A percentile compares a stretch with the other conserved stretches of the same genome.
Evolutionary conservation across 2,329 filamentous ascomycete genomes (phyloP).

Genomic region (Trichoderma polysporum): DNA sequence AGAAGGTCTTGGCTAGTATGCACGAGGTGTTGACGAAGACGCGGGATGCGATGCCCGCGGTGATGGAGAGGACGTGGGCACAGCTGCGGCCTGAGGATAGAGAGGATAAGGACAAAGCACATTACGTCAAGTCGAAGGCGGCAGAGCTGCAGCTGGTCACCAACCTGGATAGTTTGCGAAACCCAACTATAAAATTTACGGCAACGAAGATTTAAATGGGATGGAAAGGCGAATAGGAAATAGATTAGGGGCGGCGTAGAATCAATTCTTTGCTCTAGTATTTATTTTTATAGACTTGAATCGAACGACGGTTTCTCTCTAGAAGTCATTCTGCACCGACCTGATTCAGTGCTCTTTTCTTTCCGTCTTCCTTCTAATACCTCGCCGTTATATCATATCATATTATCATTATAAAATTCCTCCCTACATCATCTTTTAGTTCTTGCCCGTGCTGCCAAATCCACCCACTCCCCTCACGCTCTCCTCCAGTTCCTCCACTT

Average conservation of each 20-base stretch:
- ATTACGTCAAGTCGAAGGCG: slow-evolving; percentile 75
- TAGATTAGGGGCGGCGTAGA: not conserved
- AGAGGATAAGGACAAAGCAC: slow-evolving; percentile 54
- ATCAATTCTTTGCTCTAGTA: not conserved
- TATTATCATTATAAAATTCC: not conserved
- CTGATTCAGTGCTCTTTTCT: not conserved
- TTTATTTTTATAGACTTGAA: slow-evolving; percentile 6
- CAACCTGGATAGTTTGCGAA: slow-evolving; percentile 66
- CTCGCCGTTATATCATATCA: not conserved
- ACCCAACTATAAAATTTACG: slow-evolving; percentile 64
- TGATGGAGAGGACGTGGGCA: slow-evolving; percentile 46
- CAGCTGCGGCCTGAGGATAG: slow-evolving; percentile 46
- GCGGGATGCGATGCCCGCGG: slow-evolving; percentile 59
- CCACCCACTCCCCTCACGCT: slow-evolving; percentile 88
- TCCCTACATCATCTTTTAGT: slow-evolving; percentile 15
- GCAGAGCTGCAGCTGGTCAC: slow-evolving; percentile 82
- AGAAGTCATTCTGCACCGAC: not conserved
- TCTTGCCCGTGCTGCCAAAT: slow-evolving; percentile 78
- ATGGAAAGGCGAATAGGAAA: not conserved
- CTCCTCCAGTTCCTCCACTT: slow-evolving; percentile 84
- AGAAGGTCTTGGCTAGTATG: slow-evolving; percentile 91
- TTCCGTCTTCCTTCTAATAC: not conserved
- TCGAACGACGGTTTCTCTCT: not conserved
- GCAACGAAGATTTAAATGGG: slow-evolving; percentile 49
- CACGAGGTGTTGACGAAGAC: slow-evolving; percentile 75